These are phyloP conservation scores for Xerocomus spinulosus DNA, from an alignment of 768 basidiomycete genomes.

Conservation along the genomic window DNA sequence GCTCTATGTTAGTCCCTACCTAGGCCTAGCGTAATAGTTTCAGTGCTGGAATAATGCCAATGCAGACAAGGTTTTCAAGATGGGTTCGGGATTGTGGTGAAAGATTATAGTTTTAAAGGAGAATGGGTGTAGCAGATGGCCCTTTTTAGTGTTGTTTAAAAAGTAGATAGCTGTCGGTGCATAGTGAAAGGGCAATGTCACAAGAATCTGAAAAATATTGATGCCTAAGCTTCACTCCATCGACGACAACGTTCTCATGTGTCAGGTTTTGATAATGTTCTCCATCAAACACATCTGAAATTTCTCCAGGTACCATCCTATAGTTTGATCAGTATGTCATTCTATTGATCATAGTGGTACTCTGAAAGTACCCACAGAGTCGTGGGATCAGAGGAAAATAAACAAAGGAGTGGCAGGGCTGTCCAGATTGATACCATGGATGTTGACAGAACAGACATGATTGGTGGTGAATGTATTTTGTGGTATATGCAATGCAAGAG, in stretches of 20 bases:
- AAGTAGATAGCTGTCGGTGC: slow-evolving; percentile 39
- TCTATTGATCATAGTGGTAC: slow-evolving; percentile 15
- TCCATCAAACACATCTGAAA: slow-evolving; percentile 35
- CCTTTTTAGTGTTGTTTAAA: slow-evolving; percentile 17
- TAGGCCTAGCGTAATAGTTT: too few species aligned
- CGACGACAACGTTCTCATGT: slow-evolving; percentile 22
- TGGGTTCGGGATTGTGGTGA: slow-evolving; percentile 36
- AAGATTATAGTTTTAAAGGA: slow-evolving; percentile 42
- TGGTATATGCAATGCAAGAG: slow-evolving; percentile 3
- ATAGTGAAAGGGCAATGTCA: slow-evolving; percentile 42
- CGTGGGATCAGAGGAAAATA: slow-evolving; percentile 40
- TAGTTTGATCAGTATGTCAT: background rate
- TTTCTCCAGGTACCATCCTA: background rate
- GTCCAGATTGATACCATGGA: slow-evolving; percentile 21
- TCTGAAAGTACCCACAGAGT: slow-evolving; percentile 26
- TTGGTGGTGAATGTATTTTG: background rate
- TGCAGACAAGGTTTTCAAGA: slow-evolving; percentile 31
- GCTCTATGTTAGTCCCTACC: too few species aligned
- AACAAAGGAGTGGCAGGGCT: slow-evolving; percentile 26
- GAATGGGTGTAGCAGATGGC: slow-evolving; percentile 37
- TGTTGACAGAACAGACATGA: slow-evolving; percentile 36
- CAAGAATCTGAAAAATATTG: slow-evolving; percentile 33
- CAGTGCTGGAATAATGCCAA: slow-evolving; percentile 47
- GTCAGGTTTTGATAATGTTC: slow-evolving; percentile 28
- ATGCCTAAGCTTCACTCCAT: slow-evolving; percentile 20